A percentile compares a stretch with the other conserved stretches of the same genome.
Conservation (phyloP, 1,284 basidiomycete species). For the Vanrija humicola region DNA sequence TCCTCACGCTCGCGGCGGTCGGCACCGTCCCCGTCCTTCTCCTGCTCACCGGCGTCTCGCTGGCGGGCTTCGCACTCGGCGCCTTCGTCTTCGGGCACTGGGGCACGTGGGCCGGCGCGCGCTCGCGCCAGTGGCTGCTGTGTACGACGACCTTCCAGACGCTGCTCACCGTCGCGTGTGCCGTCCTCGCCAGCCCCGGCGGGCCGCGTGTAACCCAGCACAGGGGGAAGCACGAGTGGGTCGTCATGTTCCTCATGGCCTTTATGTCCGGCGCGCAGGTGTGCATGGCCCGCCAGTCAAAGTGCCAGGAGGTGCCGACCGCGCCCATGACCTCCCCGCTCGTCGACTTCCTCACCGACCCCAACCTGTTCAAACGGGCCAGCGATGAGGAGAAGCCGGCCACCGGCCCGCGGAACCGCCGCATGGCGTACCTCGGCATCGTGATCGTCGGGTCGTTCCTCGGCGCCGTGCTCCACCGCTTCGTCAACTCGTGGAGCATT, state of each 20-base stretch:
- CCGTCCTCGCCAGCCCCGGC: conserved; percentile 26
- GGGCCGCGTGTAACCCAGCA: conserved; percentile 20
- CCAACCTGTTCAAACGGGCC: conserved; percentile 27
- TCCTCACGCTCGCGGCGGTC: conserved; percentile 35
- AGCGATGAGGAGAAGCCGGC: not conserved
- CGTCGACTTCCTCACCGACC: conserved; percentile 39
- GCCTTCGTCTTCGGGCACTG: conserved; percentile 35
- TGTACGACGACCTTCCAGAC: conserved; percentile 23
- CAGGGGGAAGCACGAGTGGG: conserved; percentile 29
- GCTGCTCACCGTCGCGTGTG: conserved; percentile 19
- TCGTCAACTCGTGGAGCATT: conserved; percentile 30
- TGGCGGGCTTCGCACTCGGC: conserved; percentile 29
- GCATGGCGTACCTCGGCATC: conserved; percentile 29
- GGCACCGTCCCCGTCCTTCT: conserved; percentile 23
- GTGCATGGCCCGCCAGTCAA: conserved; percentile 29
- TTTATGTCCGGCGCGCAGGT: conserved; percentile 42
- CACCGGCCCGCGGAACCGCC: conserved; percentile 26
- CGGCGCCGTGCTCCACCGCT: conserved; percentile 35
- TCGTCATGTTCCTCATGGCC: conserved; percentile 35
- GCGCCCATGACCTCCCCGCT: conserved; percentile 40
- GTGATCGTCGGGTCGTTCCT: conserved; percentile 36
- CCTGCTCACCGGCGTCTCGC: conserved; percentile 30
- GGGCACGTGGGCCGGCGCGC: conserved; percentile 21
- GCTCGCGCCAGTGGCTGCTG: conserved; percentile 31
- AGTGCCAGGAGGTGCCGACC: conserved; percentile 29